A percentile compares a stretch with the other conserved stretches of the same genome.
These are phyloP conservation scores for Phytophthora podocarpi DNA, from an alignment of 352 stramenopile species.

Conservation along the genomic window DNA sequence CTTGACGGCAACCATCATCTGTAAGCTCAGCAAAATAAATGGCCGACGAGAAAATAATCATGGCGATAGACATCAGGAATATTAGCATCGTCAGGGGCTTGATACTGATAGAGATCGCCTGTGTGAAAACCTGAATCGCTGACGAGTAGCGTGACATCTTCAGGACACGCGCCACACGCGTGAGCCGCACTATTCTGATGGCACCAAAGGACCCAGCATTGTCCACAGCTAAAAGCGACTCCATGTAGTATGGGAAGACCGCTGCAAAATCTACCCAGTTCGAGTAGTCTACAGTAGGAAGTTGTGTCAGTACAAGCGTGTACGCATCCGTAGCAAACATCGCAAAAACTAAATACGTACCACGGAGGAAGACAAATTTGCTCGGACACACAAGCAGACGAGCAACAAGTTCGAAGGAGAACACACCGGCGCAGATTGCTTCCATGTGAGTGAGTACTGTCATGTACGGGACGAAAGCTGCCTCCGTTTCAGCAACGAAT, in stretches of 20 bases:
- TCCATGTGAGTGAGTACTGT: conserved; percentile 46
- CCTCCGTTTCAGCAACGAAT: conserved; percentile 75
- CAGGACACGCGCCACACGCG: conserved; percentile 80
- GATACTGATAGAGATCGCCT: conserved; percentile 72
- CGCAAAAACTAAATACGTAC: conserved; percentile 28
- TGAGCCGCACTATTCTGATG: conserved; percentile 86
- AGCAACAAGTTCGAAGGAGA: conserved; percentile 65
- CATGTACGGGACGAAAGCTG: conserved; percentile 40
- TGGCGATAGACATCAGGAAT: conserved; percentile 86
- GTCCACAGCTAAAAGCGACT: conserved; percentile 66
- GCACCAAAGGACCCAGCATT: conserved; percentile 70
- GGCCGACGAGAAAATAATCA: conserved; percentile 84
- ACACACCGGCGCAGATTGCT: conserved; percentile 54
- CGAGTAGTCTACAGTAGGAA: conserved; percentile 63
- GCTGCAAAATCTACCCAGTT: conserved; percentile 87
- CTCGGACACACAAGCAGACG: conserved; percentile 57
- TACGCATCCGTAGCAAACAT: not conserved
- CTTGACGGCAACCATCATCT: conserved; percentile 57
- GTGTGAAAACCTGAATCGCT: conserved; percentile 84
- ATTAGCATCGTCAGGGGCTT: conserved; percentile 88
- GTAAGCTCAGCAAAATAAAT: conserved; percentile 88
- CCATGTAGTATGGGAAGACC: conserved; percentile 88
- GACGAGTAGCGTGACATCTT: conserved; percentile 90
- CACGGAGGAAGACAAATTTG: conserved; percentile 51
- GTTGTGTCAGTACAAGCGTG: no score